Percentiles rank a stretch among this genome's conserved stretches.
Conservation (phyloP, 2,329 filamentous ascomycete species). For the Aureobasidium lini region DNA sequence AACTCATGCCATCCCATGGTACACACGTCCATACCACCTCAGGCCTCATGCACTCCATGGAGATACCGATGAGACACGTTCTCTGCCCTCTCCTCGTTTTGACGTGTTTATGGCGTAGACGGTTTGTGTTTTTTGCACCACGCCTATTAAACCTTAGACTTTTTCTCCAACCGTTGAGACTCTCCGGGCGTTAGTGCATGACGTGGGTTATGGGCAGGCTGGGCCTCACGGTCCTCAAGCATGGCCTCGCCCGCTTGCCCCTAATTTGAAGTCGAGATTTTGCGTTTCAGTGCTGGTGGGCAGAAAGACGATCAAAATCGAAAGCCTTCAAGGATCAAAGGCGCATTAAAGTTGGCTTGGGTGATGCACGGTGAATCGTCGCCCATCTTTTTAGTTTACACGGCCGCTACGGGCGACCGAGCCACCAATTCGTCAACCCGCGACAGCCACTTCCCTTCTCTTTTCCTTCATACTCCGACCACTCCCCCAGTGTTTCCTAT, state of each 20-base stretch:
- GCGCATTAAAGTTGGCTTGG: constrained; percentile 5
- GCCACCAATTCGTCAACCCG: not conserved
- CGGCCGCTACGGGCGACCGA: not conserved
- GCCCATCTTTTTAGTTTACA: not conserved
- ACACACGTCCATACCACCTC: not conserved
- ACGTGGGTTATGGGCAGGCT: not conserved
- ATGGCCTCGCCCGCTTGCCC: not conserved
- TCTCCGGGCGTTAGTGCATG: not conserved
- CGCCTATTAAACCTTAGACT: not conserved
- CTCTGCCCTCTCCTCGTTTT: too few species aligned
- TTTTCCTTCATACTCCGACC: not conserved
- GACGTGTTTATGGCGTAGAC: not conserved
- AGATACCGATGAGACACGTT: not conserved
- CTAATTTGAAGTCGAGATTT: not conserved
- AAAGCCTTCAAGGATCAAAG: not conserved
- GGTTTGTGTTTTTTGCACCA: not conserved
- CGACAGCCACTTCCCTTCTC: not conserved
- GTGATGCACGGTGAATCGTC: constrained; percentile 3
- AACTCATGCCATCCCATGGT: not conserved
- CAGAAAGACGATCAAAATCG: not conserved
- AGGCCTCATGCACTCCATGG: not conserved
- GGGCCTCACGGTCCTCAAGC: not conserved
- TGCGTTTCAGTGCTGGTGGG: not conserved
- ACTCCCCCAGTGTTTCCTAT: not conserved
- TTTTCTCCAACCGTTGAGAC: not conserved